Evolutionary conservation across 2,329 filamentous ascomycete species (phyloP).

Genomic region (Aspergillus luchuensis): DNA sequence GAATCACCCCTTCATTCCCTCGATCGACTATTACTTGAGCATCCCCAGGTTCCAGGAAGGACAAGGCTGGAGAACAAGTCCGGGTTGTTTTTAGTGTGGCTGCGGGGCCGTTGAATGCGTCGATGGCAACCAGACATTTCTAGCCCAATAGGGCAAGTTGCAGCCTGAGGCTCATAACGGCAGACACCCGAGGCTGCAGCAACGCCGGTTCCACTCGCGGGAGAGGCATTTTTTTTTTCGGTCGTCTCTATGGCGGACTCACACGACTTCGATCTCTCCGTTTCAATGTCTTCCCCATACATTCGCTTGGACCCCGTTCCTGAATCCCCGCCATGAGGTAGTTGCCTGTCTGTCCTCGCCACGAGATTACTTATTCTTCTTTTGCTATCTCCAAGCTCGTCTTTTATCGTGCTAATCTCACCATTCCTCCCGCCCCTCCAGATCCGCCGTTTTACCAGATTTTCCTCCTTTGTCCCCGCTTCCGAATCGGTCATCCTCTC

Average conservation of each 20-base stretch:
- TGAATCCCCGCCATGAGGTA: slow-evolving; percentile 39
- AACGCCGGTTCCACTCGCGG: slow-evolving; percentile 37
- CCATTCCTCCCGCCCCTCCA: slow-evolving; percentile 31
- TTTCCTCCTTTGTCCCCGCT: slow-evolving; percentile 29
- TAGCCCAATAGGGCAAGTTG: slow-evolving; percentile 27
- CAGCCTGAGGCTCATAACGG: slow-evolving; percentile 29
- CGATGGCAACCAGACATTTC: slow-evolving; percentile 18
- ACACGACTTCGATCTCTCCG: slow-evolving; percentile 32
- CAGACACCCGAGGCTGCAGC: slow-evolving; percentile 30
- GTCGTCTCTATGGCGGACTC: slow-evolving; percentile 34
- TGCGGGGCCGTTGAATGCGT: slow-evolving; percentile 27
- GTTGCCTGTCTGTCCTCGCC: slow-evolving; percentile 26
- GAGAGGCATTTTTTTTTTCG: slow-evolving; percentile 38
- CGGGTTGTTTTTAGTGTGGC: neutral
- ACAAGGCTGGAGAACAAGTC: neutral
- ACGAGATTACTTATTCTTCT: slow-evolving; percentile 15
- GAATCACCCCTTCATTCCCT: slow-evolving; percentile 7
- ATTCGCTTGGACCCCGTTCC: slow-evolving; percentile 24
- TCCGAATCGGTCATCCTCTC: slow-evolving; percentile 20
- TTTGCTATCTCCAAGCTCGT: slow-evolving; percentile 11
- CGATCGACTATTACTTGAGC: neutral
- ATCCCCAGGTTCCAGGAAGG: neutral
- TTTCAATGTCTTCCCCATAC: slow-evolving; percentile 25
- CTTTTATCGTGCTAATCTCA: slow-evolving; percentile 22
- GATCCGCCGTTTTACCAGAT: slow-evolving; percentile 32